Conservation (phyloP, 345 rosid genomes). For the Hypericum androsaemum region DNA sequence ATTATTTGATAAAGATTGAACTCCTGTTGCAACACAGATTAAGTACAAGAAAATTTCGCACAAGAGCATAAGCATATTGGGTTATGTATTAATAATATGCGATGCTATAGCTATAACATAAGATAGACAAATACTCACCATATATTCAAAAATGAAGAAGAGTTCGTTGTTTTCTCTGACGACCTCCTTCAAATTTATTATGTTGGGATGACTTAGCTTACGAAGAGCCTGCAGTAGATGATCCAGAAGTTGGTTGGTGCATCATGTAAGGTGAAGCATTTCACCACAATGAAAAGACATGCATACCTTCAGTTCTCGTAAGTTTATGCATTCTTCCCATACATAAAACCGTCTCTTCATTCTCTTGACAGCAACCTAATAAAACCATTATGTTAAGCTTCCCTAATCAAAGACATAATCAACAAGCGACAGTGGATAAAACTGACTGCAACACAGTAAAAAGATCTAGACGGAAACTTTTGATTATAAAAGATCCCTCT, state of each 20-base stretch:
- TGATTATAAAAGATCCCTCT: too few relatives aligned
- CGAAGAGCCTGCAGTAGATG: constrained; percentile 67
- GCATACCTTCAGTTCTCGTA: constrained; percentile 84
- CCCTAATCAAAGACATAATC: too few relatives aligned
- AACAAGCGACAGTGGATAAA: too few relatives aligned
- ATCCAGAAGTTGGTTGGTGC: neutral
- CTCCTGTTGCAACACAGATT: constrained; percentile 35
- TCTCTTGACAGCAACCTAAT: constrained; percentile 90
- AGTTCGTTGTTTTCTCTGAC: constrained; percentile 79
- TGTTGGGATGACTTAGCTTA: constrained; percentile 73
- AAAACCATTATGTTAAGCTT: neutral
- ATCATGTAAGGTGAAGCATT: neutral
- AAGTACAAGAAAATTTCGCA: neutral
- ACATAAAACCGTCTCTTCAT: constrained; percentile 87
- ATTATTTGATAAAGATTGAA: constrained; percentile 74
- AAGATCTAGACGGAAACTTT: too few relatives aligned
- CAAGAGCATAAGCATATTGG: neutral
- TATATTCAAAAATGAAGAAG: constrained; percentile 87
- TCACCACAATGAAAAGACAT: constrained; percentile 1
- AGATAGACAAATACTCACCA: constrained; percentile 40
- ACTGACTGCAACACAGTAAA: too few relatives aligned
- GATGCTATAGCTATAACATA: neutral
- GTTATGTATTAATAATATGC: too few relatives aligned
- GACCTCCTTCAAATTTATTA: constrained; percentile 85
- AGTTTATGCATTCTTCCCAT: constrained; percentile 88